Percentiles rank a stretch among this genome's conserved stretches.
phyloP scores from a whole-genome alignment of 495 filamentous ascomycete genomes.

The Viridothelium virens region DNA sequence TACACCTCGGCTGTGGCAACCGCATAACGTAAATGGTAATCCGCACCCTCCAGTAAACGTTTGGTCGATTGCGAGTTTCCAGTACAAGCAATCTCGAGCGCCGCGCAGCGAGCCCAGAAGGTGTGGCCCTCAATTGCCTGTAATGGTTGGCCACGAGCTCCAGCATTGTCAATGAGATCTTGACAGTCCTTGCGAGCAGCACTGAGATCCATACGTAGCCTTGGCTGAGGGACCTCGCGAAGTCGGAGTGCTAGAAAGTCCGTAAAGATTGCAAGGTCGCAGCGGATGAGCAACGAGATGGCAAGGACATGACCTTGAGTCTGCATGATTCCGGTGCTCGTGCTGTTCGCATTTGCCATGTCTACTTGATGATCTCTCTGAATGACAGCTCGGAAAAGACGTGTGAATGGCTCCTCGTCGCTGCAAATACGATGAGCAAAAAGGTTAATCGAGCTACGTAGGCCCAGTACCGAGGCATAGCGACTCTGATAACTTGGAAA shows the following conservation, averaged over 20 bases:
- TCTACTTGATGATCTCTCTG: not conserved
- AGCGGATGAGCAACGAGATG: conserved; percentile 44
- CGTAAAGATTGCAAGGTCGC: conserved; percentile 47
- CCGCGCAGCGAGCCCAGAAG: conserved; percentile 33
- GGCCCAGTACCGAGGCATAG: conserved; percentile 35
- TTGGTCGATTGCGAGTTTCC: not conserved
- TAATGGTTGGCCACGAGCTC: conserved; percentile 19
- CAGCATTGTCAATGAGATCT: conserved; percentile 27
- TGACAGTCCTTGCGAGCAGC: conserved; percentile 17
- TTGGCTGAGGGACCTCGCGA: conserved; percentile 4
- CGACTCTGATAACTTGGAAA: conserved; percentile 15
- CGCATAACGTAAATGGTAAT: conserved; percentile 25
- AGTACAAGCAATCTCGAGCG: conserved; percentile 29
- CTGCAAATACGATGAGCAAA: conserved; percentile 41
- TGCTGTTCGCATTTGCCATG: too few species aligned
- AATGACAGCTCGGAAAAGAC: conserved; percentile 46
- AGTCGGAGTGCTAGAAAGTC: conserved; percentile 42
- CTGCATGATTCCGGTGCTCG: conserved; percentile 40
- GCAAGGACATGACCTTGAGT: conserved; percentile 43
- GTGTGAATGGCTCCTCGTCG: conserved; percentile 54
- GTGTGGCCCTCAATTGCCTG: conserved; percentile 35
- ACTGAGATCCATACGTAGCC: conserved; percentile 17
- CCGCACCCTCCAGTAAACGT: conserved; percentile 15
- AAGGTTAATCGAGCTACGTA: conserved; percentile 37
- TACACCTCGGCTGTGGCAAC: conserved; percentile 23